A percentile compares a stretch with the other conserved stretches of the same genome.
These are phyloP conservation scores for Mastigamoeba balamuthi DNA, from an alignment of 78 protist species.

Conservation along the genomic window DNA sequence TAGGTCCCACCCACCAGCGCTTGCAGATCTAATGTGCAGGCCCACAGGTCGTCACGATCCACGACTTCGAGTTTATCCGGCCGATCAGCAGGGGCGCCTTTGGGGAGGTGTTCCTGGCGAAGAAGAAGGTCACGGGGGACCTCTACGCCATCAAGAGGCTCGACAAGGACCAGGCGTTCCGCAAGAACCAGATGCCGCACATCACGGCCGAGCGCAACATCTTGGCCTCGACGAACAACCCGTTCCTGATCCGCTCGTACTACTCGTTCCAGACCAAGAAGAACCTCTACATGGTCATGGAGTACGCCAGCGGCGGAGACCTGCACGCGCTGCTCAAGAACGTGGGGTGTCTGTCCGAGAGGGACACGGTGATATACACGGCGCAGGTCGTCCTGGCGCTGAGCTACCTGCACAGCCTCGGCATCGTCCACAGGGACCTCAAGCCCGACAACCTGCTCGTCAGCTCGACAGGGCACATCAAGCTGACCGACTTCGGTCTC, in stretches of 20 bases:
- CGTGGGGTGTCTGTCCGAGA: conserved; percentile 37
- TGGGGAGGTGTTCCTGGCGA: conserved; percentile 44
- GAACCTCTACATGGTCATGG: conserved; percentile 25
- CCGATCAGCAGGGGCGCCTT: not conserved
- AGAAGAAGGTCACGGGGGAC: conserved; percentile 66
- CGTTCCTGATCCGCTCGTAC: conserved; percentile 53
- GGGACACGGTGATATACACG: conserved; percentile 56
- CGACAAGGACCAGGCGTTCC: conserved; percentile 52
- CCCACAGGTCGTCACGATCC: not conserved
- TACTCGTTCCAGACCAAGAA: conserved; percentile 55
- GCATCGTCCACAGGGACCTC: conserved; percentile 68
- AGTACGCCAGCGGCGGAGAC: conserved; percentile 80
- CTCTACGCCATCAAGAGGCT: conserved; percentile 75
- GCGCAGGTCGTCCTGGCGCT: conserved; percentile 68
- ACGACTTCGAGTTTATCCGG: not conserved
- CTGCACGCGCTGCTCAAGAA: conserved; percentile 43
- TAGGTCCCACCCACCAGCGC: no score
- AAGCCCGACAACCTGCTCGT: conserved; percentile 89
- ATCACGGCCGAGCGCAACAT: conserved; percentile 60
- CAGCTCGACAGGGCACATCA: conserved; percentile 61
- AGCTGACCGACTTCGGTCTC: conserved; percentile 91
- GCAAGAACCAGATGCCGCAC: conserved; percentile 59
- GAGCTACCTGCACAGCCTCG: conserved; percentile 52
- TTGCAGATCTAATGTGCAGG: no score
- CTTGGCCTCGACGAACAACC: conserved; percentile 38